Percentiles rank a stretch among this genome's conserved stretches.
phyloP scores from a whole-genome alignment of 202 grass and related monocot species.

The Hordeum pubiflorum region DNA sequence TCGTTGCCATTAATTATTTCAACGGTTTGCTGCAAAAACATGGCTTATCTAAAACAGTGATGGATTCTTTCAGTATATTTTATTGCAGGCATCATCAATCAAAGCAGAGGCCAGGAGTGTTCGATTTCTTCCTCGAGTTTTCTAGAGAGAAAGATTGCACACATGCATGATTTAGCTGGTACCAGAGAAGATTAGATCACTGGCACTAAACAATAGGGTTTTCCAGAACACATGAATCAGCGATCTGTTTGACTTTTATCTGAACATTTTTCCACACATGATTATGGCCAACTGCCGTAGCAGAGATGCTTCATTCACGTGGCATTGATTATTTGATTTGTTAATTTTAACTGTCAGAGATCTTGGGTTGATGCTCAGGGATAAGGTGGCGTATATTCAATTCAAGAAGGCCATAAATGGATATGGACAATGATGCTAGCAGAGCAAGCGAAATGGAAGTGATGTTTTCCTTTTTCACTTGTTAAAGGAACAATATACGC shows the following conservation, averaged over 20 bases:
- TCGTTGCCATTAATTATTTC: background rate
- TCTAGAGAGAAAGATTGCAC: background rate
- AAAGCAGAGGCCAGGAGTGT: background rate
- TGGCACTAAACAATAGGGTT: background rate
- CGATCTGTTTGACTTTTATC: slow-evolving; percentile 29
- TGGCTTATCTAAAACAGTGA: background rate
- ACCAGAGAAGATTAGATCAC: background rate
- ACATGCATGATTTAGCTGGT: background rate
- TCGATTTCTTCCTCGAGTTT: background rate
- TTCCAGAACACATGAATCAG: background rate
- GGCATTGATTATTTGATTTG: slow-evolving; percentile 22
- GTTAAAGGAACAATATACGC: background rate
- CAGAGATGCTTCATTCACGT: slow-evolving; percentile 17
- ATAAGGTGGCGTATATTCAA: slow-evolving; percentile 4
- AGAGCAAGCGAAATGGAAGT: background rate
- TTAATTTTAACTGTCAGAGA: slow-evolving; percentile 21
- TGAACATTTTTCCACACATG: background rate
- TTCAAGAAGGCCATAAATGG: slow-evolving; percentile 24
- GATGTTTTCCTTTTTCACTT: slow-evolving; percentile 1
- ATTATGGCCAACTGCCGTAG: slow-evolving; percentile 22
- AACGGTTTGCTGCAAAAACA: background rate
- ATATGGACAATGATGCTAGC: slow-evolving; percentile 1
- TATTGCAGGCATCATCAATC: background rate
- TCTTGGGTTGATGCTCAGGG: background rate
- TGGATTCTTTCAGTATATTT: background rate